Evolutionary conservation across 2,329 filamentous ascomycete genomes (phyloP).

Genomic region (Fusarium sp.): DNA sequence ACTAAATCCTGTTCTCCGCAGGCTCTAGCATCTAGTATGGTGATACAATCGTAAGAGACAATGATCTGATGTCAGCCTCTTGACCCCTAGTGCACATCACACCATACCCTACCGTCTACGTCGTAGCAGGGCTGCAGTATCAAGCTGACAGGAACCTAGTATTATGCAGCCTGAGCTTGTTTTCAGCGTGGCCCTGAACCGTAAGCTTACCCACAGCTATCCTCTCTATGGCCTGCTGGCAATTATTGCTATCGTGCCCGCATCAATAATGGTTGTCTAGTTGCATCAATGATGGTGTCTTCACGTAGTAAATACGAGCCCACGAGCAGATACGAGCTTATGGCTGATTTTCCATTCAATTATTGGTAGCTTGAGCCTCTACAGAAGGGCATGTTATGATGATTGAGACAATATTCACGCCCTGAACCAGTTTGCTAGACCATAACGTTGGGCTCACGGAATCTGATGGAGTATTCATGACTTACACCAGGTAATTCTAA

Average conservation of each 20-base stretch:
- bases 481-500: neutral
- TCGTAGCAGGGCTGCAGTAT: neutral
- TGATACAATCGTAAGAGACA: neutral
- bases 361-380: neutral
- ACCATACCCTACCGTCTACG: neutral
- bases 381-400: neutral
- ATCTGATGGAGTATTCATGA: constrained; percentile 1
- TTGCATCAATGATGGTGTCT: neutral
- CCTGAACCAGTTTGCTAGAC: neutral
- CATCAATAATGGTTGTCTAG: neutral
- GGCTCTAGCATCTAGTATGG: neutral
- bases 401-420: neutral
- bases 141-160: neutral
- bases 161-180: neutral
- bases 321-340: neutral
- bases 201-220: neutral
- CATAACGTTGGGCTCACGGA: neutral
- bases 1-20: neutral
- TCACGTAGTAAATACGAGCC: neutral
- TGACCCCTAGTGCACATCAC: neutral
- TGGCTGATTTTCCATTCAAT: neutral
- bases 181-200: neutral
- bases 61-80: neutral
- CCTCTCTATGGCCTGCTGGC: neutral
- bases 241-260: neutral